Evolutionary conservation across 768 basidiomycete species (phyloP), one percentile per base, ranked within the genome.

Genomic region (Leccinum boreale): DNA sequence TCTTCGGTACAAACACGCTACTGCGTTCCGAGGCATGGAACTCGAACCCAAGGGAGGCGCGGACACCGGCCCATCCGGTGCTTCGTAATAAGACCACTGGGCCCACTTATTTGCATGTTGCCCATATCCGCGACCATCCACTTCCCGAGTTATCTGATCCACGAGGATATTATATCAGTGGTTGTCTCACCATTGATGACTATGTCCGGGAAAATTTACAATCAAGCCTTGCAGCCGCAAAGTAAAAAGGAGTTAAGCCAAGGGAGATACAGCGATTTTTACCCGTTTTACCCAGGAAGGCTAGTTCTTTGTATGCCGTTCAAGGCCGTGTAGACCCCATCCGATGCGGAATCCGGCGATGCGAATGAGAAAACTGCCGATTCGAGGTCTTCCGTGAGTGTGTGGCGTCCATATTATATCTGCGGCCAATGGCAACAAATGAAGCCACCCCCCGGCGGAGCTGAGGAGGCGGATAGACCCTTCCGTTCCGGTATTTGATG

Each of bases 1-100:
- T 80, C 17, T n/a, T n/a, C 17, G 9, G 36, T n/a, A n/a, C 36
- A 39, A 69, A 1, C 79, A 78, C 51, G 78, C 17, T 67, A 23
- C 75, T 77, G 57, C 80, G 70, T 68, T 82, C 81, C 19, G 81
- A 80, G 58, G 84, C 80, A 67, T 80, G 77, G 76, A 77, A 80
- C n/a, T 66, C 57, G 54, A 85, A 79, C 28, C 71, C 69, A 29
- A 83, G 55, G 64, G 76, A 80, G 60, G 81, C 83, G 61, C 73
- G 72, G 58, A 74, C 54, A 15, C 62, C 69, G 53, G 71, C 72
- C 21, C 6, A 15, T 46, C 39, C 59, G 59, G 51, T 19, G 54
- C 57, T 66, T 73, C 66, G 67, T 65, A 62, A 62, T 72, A 71
- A 31, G 39, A 57, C 46, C 39, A 68, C 55, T 50, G 65, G 58